A percentile compares a stretch with the other conserved stretches of the same genome.
Conservation (phyloP, 169 alveolate species). For the Plasmodium reichenowi region DNA sequence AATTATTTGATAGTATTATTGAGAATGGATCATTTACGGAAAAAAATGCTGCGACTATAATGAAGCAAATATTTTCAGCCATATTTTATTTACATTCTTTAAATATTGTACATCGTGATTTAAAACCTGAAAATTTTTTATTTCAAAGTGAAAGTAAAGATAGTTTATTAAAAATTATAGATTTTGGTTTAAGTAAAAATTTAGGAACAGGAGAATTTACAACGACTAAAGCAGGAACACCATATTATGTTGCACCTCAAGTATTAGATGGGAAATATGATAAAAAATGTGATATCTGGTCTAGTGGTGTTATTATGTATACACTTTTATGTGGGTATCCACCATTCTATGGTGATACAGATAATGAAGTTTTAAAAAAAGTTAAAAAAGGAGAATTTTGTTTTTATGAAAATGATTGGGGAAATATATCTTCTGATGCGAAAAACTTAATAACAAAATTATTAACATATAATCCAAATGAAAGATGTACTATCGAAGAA, state of each 20-base stretch:
- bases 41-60: constrained; percentile 91
- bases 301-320: constrained; percentile 93
- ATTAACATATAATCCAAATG: constrained; percentile 89
- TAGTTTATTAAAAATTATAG: constrained; percentile 93
- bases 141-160: constrained; percentile 89
- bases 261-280: constrained; percentile 93
- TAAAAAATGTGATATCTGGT: constrained; percentile 96
- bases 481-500: constrained; percentile 91
- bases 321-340: constrained; percentile 86
- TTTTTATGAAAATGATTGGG: constrained; percentile 93
- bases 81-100: constrained; percentile 93
- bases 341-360: constrained; percentile 91
- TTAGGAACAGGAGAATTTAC: constrained; percentile 88
- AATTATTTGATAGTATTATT: constrained; percentile 95
- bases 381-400: constrained; percentile 89
- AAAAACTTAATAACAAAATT: constrained; percentile 89
- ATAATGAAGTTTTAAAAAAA: constrained; percentile 87
- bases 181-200: constrained; percentile 93
- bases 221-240: constrained; percentile 93
- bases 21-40: constrained; percentile 92
- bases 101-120: constrained; percentile 95
- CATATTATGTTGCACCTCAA: constrained; percentile 98
- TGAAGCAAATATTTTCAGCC: constrained; percentile 94
- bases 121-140: constrained; percentile 97
- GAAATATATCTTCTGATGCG: constrained; percentile 89